Evolutionary conservation across 345 rosid genomes (phyloP).

Genomic region (Combretum micranthum): DNA sequence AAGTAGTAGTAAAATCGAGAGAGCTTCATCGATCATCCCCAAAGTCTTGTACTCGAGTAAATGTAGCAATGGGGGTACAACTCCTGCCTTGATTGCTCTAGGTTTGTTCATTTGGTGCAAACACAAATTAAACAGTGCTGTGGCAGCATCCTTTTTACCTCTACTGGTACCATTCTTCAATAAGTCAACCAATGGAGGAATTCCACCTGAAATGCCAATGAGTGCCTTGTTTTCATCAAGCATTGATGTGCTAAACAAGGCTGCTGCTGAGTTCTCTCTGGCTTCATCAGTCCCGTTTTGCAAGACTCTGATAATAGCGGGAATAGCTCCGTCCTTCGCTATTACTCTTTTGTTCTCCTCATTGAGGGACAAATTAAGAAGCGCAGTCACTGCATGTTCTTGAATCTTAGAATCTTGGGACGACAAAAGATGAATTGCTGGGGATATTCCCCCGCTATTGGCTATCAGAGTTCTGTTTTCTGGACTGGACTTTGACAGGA

Average conservation of each 20-base stretch:
- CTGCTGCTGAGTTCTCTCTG: slow-evolving; percentile 55
- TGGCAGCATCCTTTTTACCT: slow-evolving; percentile 68
- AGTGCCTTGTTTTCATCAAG: slow-evolving; percentile 56
- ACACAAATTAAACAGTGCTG: slow-evolving; percentile 54
- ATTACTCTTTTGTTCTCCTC: slow-evolving; percentile 46
- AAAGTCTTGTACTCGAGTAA: slow-evolving; percentile 36
- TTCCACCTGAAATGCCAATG: slow-evolving; percentile 36
- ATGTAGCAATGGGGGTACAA: slow-evolving; percentile 36
- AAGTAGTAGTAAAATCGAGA: slow-evolving; percentile 50
- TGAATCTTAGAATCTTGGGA: slow-evolving; percentile 39
- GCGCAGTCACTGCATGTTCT: slow-evolving; percentile 62
- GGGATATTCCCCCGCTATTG: slow-evolving; percentile 40
- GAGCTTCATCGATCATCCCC: slow-evolving; percentile 60
- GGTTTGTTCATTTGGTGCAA: slow-evolving; percentile 48
- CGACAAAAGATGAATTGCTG: slow-evolving; percentile 37
- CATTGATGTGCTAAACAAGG: slow-evolving; percentile 51
- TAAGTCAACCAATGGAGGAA: slow-evolving; percentile 52
- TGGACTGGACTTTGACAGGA: slow-evolving; percentile 52
- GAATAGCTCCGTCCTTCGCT: slow-evolving; percentile 52
- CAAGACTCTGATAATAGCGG: slow-evolving; percentile 39
- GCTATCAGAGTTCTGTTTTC: slow-evolving; percentile 54
- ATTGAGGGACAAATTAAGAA: slow-evolving; percentile 53
- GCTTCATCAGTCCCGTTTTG: slow-evolving; percentile 44
- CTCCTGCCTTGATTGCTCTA: slow-evolving; percentile 48
- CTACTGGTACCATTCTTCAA: slow-evolving; percentile 40